Evolutionary conservation across 257 asterid genomes (phyloP).

Genomic region (Lavandula angustifolia): DNA sequence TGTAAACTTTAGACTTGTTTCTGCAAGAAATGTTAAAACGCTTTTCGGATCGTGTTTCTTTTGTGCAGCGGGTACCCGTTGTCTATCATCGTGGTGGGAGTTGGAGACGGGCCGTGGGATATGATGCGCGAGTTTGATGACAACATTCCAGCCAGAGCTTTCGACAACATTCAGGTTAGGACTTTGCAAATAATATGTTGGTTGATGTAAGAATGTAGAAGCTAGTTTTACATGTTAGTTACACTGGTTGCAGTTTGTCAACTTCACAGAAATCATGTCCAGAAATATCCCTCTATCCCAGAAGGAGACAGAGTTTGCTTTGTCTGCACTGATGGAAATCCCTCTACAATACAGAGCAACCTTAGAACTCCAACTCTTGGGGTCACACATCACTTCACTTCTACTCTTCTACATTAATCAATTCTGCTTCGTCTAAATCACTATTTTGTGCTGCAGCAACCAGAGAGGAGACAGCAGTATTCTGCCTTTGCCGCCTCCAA

Average conservation of each 20-base stretch:
- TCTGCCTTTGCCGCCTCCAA: slow-evolving; percentile 51
- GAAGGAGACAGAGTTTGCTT: slow-evolving; percentile 81
- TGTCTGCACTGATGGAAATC: slow-evolving; percentile 84
- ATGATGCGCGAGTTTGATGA: slow-evolving; percentile 86
- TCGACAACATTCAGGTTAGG: slow-evolving; percentile 85
- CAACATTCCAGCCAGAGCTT: slow-evolving; percentile 76
- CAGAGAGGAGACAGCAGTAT: slow-evolving; percentile 32
- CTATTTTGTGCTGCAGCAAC: slow-evolving; percentile 30
- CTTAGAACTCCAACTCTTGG: slow-evolving; percentile 65
- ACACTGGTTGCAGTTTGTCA: slow-evolving; percentile 62
- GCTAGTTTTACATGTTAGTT: background rate
- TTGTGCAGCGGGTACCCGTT: slow-evolving; percentile 69
- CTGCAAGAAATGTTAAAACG: background rate
- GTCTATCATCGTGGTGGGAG: slow-evolving; percentile 90
- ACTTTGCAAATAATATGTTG: background rate
- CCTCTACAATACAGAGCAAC: slow-evolving; percentile 88
- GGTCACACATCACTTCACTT: slow-evolving; percentile 37
- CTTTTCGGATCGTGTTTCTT: background rate
- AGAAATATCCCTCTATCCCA: slow-evolving; percentile 59
- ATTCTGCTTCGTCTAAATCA: background rate
- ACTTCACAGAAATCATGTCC: slow-evolving; percentile 88
- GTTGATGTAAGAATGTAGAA: too few relatives aligned
- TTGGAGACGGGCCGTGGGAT: slow-evolving; percentile 98
- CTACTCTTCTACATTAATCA: background rate
- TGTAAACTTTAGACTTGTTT: background rate